Percentiles rank a stretch among this genome's conserved stretches.
Evolutionary conservation across 2,329 filamentous ascomycete species (phyloP).

Genomic region (Coleophoma cylindrospora): DNA sequence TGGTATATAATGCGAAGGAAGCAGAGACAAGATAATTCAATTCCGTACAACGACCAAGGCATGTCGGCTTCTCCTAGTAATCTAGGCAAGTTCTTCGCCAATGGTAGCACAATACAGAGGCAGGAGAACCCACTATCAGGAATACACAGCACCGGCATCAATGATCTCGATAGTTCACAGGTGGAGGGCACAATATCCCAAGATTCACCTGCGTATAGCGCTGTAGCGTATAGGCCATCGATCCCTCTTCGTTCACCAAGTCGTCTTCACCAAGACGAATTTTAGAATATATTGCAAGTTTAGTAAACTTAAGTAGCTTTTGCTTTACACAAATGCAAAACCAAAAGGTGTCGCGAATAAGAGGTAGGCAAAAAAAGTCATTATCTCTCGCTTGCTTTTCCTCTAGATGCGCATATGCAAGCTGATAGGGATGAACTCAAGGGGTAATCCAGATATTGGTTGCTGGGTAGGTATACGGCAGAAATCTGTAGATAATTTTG

Average conservation of each 20-base stretch:
- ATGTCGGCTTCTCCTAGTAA: neutral
- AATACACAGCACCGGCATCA: neutral
- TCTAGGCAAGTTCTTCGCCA: neutral
- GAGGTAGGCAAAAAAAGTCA: no score
- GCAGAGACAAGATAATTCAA: neutral
- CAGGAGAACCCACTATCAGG: neutral
- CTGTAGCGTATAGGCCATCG: neutral
- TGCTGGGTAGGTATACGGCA: no score
- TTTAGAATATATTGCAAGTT: neutral
- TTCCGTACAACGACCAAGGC: neutral
- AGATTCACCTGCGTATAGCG: neutral
- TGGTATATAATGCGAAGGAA: neutral
- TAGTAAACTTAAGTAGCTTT: neutral
- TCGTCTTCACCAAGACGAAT: neutral
- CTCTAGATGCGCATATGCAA: no score
- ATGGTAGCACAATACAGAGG: neutral
- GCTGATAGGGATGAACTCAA: no score
- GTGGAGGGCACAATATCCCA: neutral
- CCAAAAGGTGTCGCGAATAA: no score
- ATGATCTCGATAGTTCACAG: neutral
- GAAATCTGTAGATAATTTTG: no score
- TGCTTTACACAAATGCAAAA: neutral
- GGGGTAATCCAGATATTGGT: no score
- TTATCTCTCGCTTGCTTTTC: no score
- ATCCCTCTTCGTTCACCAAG: neutral